Evolutionary conservation across 2,329 filamentous ascomycete genomes (phyloP).

Genomic region (Epichloe uncinata): DNA sequence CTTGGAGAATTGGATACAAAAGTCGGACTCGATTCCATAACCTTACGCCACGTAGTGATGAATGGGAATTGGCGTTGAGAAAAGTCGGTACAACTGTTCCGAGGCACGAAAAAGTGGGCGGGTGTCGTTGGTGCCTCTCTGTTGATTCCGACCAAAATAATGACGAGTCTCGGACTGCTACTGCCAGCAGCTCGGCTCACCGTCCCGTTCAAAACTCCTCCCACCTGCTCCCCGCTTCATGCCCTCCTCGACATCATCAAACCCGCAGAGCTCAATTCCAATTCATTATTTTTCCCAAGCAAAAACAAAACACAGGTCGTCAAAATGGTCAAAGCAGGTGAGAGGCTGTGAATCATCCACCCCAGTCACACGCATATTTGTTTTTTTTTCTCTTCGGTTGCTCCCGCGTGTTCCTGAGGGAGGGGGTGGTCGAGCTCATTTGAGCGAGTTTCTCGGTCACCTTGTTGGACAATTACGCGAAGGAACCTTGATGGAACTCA

Average conservation of each 20-base stretch:
- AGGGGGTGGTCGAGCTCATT: slow-evolving; percentile 32
- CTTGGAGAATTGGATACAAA: no score
- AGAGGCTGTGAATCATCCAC: slow-evolving; percentile 16
- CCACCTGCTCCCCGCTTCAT: slow-evolving; percentile 7
- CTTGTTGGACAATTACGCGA: slow-evolving; percentile 12
- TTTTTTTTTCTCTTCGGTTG: not conserved
- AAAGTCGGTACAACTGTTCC: not conserved
- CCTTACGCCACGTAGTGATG: no score
- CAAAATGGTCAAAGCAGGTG: slow-evolving; percentile 98
- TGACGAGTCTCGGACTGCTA: not conserved
- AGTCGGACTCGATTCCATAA: no score
- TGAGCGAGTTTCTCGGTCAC: slow-evolving; percentile 41
- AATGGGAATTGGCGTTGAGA: no score
- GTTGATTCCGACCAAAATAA: not conserved
- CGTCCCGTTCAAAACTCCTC: slow-evolving; percentile 5
- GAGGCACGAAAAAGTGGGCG: not conserved
- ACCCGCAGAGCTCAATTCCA: not conserved
- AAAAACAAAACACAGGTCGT: slow-evolving; percentile 30
- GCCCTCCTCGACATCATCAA: slow-evolving; percentile 6
- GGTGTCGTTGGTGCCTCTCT: not conserved
- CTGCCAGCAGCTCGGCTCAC: not conserved
- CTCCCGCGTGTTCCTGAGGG: slow-evolving; percentile 3
- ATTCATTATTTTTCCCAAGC: not conserved
- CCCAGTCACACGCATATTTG: not conserved
- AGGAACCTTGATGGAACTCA: slow-evolving; percentile 32